These are phyloP conservation scores for Hirsutella thompsonii DNA, from an alignment of 2,329 filamentous ascomycete genomes.

Conservation along the genomic window DNA sequence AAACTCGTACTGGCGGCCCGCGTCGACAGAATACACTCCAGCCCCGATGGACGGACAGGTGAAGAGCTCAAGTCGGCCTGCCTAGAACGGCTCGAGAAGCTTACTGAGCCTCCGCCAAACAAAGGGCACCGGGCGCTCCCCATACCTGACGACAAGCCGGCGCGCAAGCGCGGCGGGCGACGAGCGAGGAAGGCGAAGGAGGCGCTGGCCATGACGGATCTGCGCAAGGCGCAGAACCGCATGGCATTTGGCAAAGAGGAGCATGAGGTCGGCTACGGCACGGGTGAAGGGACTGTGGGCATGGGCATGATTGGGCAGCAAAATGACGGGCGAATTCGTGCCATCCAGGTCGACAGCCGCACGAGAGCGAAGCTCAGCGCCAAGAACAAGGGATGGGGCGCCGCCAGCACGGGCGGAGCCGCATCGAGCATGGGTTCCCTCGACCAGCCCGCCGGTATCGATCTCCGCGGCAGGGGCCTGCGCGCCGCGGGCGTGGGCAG, in stretches of 20 bases:
- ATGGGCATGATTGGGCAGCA: constrained; percentile 90
- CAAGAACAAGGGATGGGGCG: constrained; percentile 93
- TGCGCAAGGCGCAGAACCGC: constrained; percentile 91
- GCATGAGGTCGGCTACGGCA: constrained; percentile 81
- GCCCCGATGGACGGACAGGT: constrained; percentile 69
- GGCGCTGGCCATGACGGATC: constrained; percentile 89
- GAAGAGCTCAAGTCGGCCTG: constrained; percentile 73
- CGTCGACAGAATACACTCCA: constrained; percentile 74
- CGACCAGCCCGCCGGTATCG: constrained; percentile 53
- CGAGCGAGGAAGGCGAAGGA: constrained; percentile 91
- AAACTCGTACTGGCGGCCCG: constrained; percentile 91
- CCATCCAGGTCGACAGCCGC: constrained; percentile 79
- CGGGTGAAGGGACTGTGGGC: constrained; percentile 72
- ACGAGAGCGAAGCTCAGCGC: constrained; percentile 88
- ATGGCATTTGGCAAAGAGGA: constrained; percentile 96
- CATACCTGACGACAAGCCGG: constrained; percentile 88
- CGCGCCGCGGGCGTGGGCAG: constrained; percentile 72
- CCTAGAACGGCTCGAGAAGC: constrained; percentile 76
- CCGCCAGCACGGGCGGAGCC: constrained; percentile 50
- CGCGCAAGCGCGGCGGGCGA: constrained; percentile 81
- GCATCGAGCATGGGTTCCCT: constrained; percentile 77
- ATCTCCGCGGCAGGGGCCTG: constrained; percentile 65
- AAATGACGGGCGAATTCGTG: constrained; percentile 80
- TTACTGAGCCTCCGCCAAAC: constrained; percentile 84
- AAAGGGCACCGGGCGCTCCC: constrained; percentile 78